These are phyloP conservation scores for Cudoniella acicularis DNA, from an alignment of 495 filamentous ascomycete species.

Conservation along the genomic window DNA sequence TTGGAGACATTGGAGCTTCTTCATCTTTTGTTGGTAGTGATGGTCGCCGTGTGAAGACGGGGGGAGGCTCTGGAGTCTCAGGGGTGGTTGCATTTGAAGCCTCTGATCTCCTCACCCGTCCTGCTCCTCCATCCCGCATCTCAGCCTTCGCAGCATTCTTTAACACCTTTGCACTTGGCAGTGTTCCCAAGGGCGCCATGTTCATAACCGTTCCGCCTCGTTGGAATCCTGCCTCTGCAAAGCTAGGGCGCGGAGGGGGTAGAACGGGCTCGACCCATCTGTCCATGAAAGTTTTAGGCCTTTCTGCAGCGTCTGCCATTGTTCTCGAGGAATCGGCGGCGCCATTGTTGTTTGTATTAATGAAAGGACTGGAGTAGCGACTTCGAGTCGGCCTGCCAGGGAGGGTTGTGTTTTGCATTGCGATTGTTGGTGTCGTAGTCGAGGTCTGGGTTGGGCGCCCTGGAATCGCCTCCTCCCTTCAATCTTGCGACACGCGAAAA, in stretches of 20 bases:
- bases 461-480: conserved; percentile 8
- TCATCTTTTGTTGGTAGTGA: conserved; percentile 6
- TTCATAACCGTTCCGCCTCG: conserved; percentile 61
- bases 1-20: background rate
- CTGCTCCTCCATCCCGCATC: background rate
- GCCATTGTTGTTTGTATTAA: conserved; percentile 32
- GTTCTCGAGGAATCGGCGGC: conserved; percentile 4
- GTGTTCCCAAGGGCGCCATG: conserved; percentile 65
- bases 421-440: background rate
- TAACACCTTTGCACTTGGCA: conserved; percentile 43
- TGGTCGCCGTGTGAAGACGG: background rate
- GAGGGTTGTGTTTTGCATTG: conserved; percentile 6
- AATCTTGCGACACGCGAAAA: conserved; percentile 19
- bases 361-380: conserved; percentile 46
- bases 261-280: conserved; percentile 71
- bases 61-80: conserved; percentile 18
- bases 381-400: conserved; percentile 14
- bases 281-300: conserved; percentile 39
- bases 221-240: conserved; percentile 60
- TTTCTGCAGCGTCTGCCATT: conserved; percentile 24
- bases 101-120: conserved; percentile 2
- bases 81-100: conserved; percentile 17
- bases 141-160: conserved; percentile 13
- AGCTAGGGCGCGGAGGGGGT: conserved; percentile 62
- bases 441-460: conserved; percentile 12